phyloP scores from a whole-genome alignment of 176 grass and related monocot species.

The Cenchrus purpureus region DNA sequence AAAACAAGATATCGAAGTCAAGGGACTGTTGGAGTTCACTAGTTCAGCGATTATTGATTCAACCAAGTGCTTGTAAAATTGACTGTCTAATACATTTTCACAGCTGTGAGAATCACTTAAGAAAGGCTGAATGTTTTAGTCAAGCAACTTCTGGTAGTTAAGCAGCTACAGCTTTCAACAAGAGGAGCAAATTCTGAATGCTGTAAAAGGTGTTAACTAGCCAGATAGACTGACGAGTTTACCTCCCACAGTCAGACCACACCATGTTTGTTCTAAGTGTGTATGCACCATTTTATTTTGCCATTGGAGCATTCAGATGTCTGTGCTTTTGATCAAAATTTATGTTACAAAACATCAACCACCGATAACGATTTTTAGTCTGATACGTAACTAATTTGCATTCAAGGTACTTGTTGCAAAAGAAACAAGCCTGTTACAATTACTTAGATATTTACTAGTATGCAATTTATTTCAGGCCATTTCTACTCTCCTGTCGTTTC shows the following conservation, averaged over 20 bases:
- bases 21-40: background rate
- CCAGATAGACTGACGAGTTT: constrained; percentile 12
- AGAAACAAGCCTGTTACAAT: background rate
- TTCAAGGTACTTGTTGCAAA: background rate
- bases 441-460: constrained; percentile 17
- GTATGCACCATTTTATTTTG: constrained; percentile 5
- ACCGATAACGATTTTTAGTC: constrained; percentile 5
- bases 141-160: background rate
- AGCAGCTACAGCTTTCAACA: constrained; percentile 6
- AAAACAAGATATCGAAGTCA: background rate
- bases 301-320: background rate
- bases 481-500: background rate
- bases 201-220: background rate
- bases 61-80: too few relatives aligned
- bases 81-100: background rate
- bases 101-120: background rate
- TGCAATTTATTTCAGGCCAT: background rate
- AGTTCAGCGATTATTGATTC: too few relatives aligned
- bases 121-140: background rate
- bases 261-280: background rate
- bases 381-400: constrained; percentile 26
- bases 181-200: background rate
- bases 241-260: background rate
- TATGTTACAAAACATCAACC: constrained; percentile 27
- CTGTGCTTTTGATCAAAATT: background rate